Conservation (phyloP, 83 land plant genomes). For the Thuja plicata region DNA sequence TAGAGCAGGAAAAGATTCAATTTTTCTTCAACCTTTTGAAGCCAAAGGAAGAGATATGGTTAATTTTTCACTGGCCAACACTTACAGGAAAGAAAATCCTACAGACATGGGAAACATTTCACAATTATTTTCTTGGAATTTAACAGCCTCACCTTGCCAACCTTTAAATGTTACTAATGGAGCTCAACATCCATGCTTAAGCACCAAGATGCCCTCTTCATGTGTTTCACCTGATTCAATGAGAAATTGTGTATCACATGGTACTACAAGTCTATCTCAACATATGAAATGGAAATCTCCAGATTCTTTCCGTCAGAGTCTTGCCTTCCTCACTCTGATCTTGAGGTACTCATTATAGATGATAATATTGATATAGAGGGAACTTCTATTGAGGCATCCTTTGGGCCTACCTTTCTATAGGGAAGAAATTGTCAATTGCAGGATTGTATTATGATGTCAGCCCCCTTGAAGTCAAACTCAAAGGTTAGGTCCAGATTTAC, state of each 20-base stretch:
- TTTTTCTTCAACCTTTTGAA: not conserved
- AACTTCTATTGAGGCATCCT: not conserved
- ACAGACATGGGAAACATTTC: not conserved
- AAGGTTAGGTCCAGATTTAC: not conserved
- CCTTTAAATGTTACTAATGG: not conserved
- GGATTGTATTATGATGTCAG: not conserved
- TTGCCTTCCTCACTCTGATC: not conserved
- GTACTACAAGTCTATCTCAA: not conserved
- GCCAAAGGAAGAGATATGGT: not conserved
- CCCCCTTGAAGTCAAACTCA: not conserved
- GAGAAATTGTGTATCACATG: not conserved
- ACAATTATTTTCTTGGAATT: not conserved
- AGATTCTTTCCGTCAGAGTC: no score
- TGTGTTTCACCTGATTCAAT: not conserved
- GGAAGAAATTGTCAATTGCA: conserved; percentile 2
- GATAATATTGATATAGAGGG: not conserved
- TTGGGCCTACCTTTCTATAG: not conserved
- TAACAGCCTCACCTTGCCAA: not conserved
- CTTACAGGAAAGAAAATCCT: not conserved
- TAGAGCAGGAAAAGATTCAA: not conserved
- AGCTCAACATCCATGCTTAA: not conserved
- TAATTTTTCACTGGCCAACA: not conserved
- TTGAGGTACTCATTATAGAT: not conserved
- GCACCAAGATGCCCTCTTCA: not conserved
- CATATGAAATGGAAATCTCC: not conserved